A percentile compares a stretch with the other conserved stretches of the same genome.
Evolutionary conservation across 768 basidiomycete species (phyloP).

Genomic region (Gautieria morchelliformis): DNA sequence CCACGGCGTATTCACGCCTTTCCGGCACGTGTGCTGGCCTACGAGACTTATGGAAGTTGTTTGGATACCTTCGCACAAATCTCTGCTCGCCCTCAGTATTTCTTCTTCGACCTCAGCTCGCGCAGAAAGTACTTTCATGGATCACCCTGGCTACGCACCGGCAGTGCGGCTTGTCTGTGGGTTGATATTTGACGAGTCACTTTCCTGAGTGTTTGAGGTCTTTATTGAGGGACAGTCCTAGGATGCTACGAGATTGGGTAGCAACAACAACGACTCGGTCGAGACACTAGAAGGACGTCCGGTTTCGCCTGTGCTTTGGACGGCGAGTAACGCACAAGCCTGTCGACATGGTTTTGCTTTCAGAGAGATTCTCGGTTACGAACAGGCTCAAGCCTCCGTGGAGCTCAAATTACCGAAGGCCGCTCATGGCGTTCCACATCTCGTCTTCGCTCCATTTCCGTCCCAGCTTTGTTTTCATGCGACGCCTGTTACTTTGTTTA

Average conservation of each 20-base stretch:
- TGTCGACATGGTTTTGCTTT: not conserved
- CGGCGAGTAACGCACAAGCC: not conserved
- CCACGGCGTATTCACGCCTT: not conserved
- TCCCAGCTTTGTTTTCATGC: not conserved
- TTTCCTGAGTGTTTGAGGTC: not conserved
- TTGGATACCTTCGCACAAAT: not conserved
- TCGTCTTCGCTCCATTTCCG: not conserved
- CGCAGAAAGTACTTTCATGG: not conserved
- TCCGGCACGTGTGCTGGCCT: not conserved
- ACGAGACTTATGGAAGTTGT: not conserved
- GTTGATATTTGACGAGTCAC: not conserved
- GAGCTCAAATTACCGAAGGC: not conserved
- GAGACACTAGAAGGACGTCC: constrained; percentile 1
- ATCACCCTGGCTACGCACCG: not conserved
- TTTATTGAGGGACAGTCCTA: not conserved
- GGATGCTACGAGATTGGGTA: not conserved
- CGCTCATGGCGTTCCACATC: not conserved
- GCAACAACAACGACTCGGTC: not conserved
- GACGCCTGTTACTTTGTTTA: not conserved
- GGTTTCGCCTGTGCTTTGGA: not conserved
- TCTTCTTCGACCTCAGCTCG: not conserved
- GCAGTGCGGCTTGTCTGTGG: not conserved
- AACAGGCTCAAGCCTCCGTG: not conserved
- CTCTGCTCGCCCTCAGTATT: not conserved
- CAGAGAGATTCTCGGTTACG: not conserved